phyloP scores from a whole-genome alignment of 768 basidiomycete genomes.

The Pleurotus eryngii region DNA sequence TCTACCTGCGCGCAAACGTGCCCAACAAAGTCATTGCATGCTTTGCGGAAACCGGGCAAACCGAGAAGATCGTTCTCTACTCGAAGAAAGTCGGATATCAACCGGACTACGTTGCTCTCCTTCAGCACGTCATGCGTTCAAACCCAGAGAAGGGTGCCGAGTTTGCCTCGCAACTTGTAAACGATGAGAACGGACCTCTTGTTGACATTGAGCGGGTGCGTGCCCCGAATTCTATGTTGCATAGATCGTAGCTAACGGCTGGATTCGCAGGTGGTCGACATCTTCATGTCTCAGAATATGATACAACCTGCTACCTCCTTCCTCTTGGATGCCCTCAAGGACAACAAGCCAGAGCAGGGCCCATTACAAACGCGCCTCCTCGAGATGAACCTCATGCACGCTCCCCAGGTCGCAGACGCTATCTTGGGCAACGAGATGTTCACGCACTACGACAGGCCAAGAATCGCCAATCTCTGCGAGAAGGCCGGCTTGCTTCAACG shows the following conservation, averaged over 20 bases:
- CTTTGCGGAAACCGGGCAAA: constrained; percentile 98
- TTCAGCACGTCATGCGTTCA: constrained; percentile 95
- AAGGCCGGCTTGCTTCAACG: constrained; percentile 95
- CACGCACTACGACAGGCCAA: constrained; percentile 90
- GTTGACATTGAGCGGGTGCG: constrained; percentile 89
- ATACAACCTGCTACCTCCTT: constrained; percentile 99
- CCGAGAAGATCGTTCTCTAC: constrained; percentile 96
- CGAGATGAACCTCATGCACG: constrained; percentile 97
- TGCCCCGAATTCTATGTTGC: background rate
- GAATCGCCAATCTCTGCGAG: constrained; percentile 97
- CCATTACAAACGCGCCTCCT: constrained; percentile 93
- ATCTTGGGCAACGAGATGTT: constrained; percentile 99
- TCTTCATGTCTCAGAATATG: constrained; percentile 99
- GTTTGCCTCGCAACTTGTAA: constrained; percentile 92
- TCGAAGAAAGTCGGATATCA: constrained; percentile 94
- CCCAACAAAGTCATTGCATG: constrained; percentile 99
- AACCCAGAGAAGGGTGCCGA: constrained; percentile 98
- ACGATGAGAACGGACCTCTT: constrained; percentile 89
- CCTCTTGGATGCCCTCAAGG: constrained; percentile 95
- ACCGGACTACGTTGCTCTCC: constrained; percentile 87
- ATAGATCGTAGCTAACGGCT: constrained; percentile 4
- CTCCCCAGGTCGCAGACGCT: constrained; percentile 98
- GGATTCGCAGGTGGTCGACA: constrained; percentile 77
- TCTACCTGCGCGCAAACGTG: constrained; percentile 95
- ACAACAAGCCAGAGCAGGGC: constrained; percentile 96